Evolutionary conservation across 306 rosid genomes (phyloP).

Genomic region (Fagus crenata): DNA sequence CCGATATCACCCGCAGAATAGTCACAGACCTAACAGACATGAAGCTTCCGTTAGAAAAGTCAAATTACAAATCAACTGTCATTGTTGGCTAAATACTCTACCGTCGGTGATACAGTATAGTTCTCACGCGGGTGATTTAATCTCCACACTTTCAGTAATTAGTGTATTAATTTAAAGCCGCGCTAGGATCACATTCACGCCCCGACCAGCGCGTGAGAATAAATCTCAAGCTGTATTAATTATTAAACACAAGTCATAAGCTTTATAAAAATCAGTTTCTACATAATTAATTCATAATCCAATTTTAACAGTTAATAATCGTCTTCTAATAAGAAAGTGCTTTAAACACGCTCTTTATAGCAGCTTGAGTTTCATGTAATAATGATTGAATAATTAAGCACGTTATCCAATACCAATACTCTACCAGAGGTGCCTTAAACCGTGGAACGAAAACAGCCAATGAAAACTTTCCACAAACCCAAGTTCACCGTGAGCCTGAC

Average conservation of each 20-base stretch:
- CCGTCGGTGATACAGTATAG: background rate
- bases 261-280: too few species aligned
- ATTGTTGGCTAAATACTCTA: background rate
- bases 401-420: background rate
- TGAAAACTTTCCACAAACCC: background rate
- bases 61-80: background rate
- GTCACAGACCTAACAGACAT: slow-evolving; percentile 11
- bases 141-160: too few species aligned
- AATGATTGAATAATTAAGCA: background rate
- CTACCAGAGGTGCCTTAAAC: background rate
- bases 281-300: too few species aligned
- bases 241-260: too few species aligned
- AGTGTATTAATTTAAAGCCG: background rate
- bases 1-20: background rate
- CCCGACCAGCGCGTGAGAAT: background rate
- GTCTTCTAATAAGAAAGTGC: slow-evolving; percentile 23
- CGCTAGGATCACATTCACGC: background rate
- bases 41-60: background rate
- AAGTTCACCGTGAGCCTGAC: slow-evolving; percentile 22
- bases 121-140: background rate
- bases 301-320: background rate
- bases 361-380: slow-evolving; percentile 37
- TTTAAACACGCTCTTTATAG: slow-evolving; percentile 32
- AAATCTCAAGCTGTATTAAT: background rate
- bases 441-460: background rate